Percentiles rank a stretch among this genome's conserved stretches.
These are phyloP conservation scores for Aureoboletus auriporus DNA, from an alignment of 768 basidiomycete genomes.

Conservation along the genomic window DNA sequence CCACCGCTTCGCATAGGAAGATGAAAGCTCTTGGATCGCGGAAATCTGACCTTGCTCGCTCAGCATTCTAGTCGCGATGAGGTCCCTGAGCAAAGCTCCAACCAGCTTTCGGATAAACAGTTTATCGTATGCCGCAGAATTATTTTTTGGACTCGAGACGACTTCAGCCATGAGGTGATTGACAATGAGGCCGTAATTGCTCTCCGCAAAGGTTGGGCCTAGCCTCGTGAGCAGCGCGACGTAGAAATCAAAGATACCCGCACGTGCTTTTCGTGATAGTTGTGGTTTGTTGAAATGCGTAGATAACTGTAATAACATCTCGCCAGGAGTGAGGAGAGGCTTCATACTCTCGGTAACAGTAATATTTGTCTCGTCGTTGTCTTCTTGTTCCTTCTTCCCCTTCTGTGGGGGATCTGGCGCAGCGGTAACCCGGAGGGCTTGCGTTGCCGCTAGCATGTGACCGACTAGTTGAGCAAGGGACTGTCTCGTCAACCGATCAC, in stretches of 20 bases:
- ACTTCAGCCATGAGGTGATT: constrained; percentile 78
- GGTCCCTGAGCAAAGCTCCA: constrained; percentile 74
- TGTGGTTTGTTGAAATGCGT: constrained; percentile 74
- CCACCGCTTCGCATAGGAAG: constrained; percentile 83
- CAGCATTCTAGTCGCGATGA: constrained; percentile 84
- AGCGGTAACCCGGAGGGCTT: constrained; percentile 55
- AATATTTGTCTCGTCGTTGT: constrained; percentile 50
- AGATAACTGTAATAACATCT: constrained; percentile 84
- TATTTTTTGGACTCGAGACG: constrained; percentile 54
- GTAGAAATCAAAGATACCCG: constrained; percentile 90
- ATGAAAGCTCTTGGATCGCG: constrained; percentile 84
- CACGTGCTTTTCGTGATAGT: constrained; percentile 63
- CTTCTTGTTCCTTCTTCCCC: constrained; percentile 57
- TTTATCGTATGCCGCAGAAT: constrained; percentile 64
- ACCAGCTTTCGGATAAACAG: constrained; percentile 70
- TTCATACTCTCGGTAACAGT: constrained; percentile 54
- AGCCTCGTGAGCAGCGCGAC: constrained; percentile 70
- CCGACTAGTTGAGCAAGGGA: constrained; percentile 78
- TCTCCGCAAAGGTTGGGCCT: constrained; percentile 75
- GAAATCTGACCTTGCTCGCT: constrained; percentile 92
- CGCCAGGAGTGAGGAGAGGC: constrained; percentile 63
- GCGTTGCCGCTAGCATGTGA: constrained; percentile 79
- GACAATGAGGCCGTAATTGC: constrained; percentile 75
- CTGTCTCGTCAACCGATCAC: constrained; percentile 82
- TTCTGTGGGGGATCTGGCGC: constrained; percentile 50